Evolutionary conservation across 129 eudicot species (phyloP), one percentile per base, ranked within the genome.

Genomic region (Flaveria robusta): DNA sequence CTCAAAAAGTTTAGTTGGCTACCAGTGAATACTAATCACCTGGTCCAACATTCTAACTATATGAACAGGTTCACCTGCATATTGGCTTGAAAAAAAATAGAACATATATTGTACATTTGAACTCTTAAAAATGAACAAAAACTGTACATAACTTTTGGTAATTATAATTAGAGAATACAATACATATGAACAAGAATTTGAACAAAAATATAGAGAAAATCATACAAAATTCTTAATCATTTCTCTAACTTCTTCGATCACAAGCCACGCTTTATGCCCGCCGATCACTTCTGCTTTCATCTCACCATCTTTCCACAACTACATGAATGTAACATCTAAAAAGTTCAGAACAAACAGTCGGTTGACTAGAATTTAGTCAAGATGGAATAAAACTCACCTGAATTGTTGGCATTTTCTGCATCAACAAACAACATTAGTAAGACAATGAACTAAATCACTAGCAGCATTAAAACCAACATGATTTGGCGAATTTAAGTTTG

Each of bases 201-300:
- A 65, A 73, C 2, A 5, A 24, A 65, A 56, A 18, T 10, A 49
- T 55, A 75, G 37, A 20, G 50, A 43, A 55, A 77, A 49, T 88
- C 80, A 92, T 74, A 84, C 74, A 65, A 72, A 85, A 26, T 84
- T 83, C 74, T 85, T 73, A 18, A 93, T 86, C 98, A 93, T 91
- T 81, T 87, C 87, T 79, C 93, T 77, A 55, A 93, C 97, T 93
- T 93, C 98, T 81, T 93, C 98, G 51, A 93, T 82, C 49, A 93
- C 98, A 27, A 93, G 96, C 98, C 98, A 93, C 4, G 96, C 97
- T 81, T 93, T 91, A 80, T 93, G 98, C 63, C 98, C 98, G 52
- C 98, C 98, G 24, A 93, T 93, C 71, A 93, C 98, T 82, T 93
- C 98, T 19, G 83, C 98, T 86, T 91, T 88, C 93, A 93, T 87